Evolutionary conservation across 805 yeast species (phyloP), one percentile per base, ranked within the genome.

Genomic region (Yarrowia yakushimensis): DNA sequence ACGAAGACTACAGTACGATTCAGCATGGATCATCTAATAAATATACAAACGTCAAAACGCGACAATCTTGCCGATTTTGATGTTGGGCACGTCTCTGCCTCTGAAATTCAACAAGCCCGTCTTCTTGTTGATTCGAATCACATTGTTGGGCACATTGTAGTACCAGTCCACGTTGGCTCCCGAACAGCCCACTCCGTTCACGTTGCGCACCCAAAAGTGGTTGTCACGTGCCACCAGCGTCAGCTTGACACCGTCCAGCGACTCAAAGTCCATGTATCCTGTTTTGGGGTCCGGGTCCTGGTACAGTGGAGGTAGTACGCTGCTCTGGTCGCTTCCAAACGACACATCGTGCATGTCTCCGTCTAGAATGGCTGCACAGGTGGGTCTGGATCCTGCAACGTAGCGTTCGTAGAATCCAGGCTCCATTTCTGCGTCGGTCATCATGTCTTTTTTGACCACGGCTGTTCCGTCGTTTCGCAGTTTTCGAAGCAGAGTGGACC

Each of bases 161-260:
- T 36, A 52, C 43, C 42, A 36, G 22, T 52, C 59, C 17, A 52
- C 43, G 7, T 52, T 52, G n/a, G 59, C 59, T 12, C 59, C 59
- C 1, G 43, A 27, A 18, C 59, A 52, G 17, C 59, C 59, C 25
- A 52, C 43, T 13, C 59, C 59, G 12, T 52, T 52, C 27, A 52
- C 25, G 13, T 15, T 52, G 8, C 9, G 25, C 28, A 52, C 43
- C 43, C 43, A 52, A 27, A 52, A 52, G 43, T 52, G 25, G 13
- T 52, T 36, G 33, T 52, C 59, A 8, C 33, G 33, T 6, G 59
- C 59, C 25, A 52, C 59, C 8, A 52, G 33, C n/a, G 59, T 52
- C 28, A 52, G 7, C 25, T 33, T 31, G 33, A 33, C 43, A 1
- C 59, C 59, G 4, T 34, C 43, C 43, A 52, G 18, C 11, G 43